Conservation (phyloP, 805 yeast species). For the Starmerella etchellsii region DNA sequence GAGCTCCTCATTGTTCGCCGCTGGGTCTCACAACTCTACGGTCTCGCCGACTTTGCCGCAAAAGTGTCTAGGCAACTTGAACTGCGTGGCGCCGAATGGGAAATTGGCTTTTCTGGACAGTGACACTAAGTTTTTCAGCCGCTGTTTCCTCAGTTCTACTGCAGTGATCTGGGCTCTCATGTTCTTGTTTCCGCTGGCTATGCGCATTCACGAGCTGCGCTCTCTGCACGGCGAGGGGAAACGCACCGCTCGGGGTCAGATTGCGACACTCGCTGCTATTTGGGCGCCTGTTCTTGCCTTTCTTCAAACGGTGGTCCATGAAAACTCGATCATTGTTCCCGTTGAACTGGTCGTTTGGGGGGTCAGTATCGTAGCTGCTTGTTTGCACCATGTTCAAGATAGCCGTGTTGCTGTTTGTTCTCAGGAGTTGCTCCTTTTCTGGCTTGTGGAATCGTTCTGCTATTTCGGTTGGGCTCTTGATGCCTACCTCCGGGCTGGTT, state of each 20-base stretch:
- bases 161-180: slow-evolving; percentile 12
- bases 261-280: slow-evolving; percentile 11
- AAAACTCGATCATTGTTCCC: slow-evolving; percentile 2
- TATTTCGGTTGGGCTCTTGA: slow-evolving; percentile 14
- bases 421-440: slow-evolving; percentile 18
- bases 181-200: slow-evolving; percentile 11
- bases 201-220: slow-evolving; percentile 5
- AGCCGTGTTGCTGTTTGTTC: slow-evolving; percentile 21
- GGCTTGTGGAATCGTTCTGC: slow-evolving; percentile 14
- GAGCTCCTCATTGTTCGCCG: too few relatives aligned
- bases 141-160: slow-evolving; percentile 13
- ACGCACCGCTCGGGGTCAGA: slow-evolving; percentile 15
- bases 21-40: too few relatives aligned
- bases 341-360: slow-evolving; percentile 7
- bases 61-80: slow-evolving; percentile 3
- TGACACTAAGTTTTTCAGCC: slow-evolving; percentile 17
- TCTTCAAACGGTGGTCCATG: slow-evolving; percentile 5
- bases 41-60: background rate
- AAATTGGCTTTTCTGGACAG: slow-evolving; percentile 15
- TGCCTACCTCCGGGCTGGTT: slow-evolving; percentile 4
- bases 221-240: slow-evolving; percentile 14
- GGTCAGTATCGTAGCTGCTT: slow-evolving; percentile 6
- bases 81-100: slow-evolving; percentile 6
- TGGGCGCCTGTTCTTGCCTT: slow-evolving; percentile 8
- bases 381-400: slow-evolving; percentile 19